Percentiles rank a stretch among this genome's conserved stretches.
Conservation (phyloP, 2,329 filamentous ascomycete genomes). For the Epicoccum nigrum region DNA sequence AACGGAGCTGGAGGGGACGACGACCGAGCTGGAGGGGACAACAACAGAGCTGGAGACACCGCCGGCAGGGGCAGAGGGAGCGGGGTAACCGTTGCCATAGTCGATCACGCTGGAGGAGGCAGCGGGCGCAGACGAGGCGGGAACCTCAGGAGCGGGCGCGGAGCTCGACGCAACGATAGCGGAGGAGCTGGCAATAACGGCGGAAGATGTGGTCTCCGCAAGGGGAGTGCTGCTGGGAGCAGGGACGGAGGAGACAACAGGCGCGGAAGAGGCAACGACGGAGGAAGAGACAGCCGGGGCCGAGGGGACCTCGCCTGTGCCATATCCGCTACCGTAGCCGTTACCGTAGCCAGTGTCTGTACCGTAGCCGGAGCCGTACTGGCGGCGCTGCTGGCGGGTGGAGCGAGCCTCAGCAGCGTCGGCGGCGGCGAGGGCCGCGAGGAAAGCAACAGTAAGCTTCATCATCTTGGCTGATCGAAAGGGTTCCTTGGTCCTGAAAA, state of each 20-base stretch:
- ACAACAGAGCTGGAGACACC: constrained; percentile 13
- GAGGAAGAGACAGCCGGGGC: constrained; percentile 11
- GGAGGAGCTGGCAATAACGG: constrained; percentile 11
- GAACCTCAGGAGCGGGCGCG: constrained; percentile 10
- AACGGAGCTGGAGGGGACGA: neutral
- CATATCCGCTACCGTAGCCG: constrained; percentile 24
- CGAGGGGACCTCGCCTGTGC: constrained; percentile 15
- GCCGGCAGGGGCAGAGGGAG: constrained; percentile 12
- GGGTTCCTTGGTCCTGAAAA: constrained; percentile 35
- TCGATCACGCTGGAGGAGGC: constrained; percentile 9
- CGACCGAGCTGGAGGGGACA: constrained; percentile 2
- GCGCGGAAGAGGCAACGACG: constrained; percentile 3
- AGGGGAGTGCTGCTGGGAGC: constrained; percentile 15
- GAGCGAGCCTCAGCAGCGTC: constrained; percentile 30
- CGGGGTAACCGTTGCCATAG: constrained; percentile 17
- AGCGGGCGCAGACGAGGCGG: constrained; percentile 16
- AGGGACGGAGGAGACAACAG: constrained; percentile 3
- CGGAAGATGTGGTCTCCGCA: constrained; percentile 6
- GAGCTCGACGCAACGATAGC: constrained; percentile 14
- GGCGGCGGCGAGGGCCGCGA: constrained; percentile 38
- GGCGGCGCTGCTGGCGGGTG: constrained; percentile 38
- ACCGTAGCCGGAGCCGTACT: constrained; percentile 27
- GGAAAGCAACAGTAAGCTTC: constrained; percentile 44
- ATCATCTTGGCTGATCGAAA: constrained; percentile 29
- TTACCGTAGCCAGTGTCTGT: constrained; percentile 21